Base-by-base conservation (phyloP, 345 rosid genomes). In the Populus alba region DNA sequence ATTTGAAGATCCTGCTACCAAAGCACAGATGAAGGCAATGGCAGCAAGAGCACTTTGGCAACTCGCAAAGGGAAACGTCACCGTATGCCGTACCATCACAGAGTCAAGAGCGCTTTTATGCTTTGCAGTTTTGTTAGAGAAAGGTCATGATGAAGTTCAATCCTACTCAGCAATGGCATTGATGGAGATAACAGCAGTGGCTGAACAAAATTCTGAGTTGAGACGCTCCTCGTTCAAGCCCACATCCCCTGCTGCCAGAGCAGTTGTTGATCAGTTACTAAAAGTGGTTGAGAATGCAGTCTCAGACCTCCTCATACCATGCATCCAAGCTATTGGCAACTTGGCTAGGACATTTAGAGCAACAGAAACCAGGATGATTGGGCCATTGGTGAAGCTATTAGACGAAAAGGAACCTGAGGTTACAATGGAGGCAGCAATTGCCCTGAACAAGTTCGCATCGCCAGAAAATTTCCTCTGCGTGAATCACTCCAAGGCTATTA, bases 11-110 rank as follows among this genome's bases (percentile, higher is more conserved):
- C 79, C 82, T 0, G 82, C 73, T 2, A 75, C 85, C 17, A 82
- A 82, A 66, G 77, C 85, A 39, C 72, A 75, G 23, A 82, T 82
- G 85, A 82, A 82, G 61, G 85, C 85, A 7, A 82, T 82, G 85
- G 81, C 85, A 27, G 85, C 85, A 8, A 75, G 79, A 57, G 82
- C 85, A 75, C 76, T 82, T 22, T 82, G 85, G 82, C 75, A 78
- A 11, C 82, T 75, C 0, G 72, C 77, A 4, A 74, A 15, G 51
- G 77, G 77, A 41, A 82, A 82, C 37, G 72, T 82, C 10, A 31
- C 75, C 4, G 66, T 75, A 43, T 82, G 85, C 27, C 73, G 65
- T 1, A 75, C 59, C 79, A 82, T 82, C 71, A 82, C 81, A 31
- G 81, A 82, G 79, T 82, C 85, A 2, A 68, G 85, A 70, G 85